phyloP scores from a whole-genome alignment of 2,329 filamentous ascomycete genomes.

The Scleromitrula shiraiana region DNA sequence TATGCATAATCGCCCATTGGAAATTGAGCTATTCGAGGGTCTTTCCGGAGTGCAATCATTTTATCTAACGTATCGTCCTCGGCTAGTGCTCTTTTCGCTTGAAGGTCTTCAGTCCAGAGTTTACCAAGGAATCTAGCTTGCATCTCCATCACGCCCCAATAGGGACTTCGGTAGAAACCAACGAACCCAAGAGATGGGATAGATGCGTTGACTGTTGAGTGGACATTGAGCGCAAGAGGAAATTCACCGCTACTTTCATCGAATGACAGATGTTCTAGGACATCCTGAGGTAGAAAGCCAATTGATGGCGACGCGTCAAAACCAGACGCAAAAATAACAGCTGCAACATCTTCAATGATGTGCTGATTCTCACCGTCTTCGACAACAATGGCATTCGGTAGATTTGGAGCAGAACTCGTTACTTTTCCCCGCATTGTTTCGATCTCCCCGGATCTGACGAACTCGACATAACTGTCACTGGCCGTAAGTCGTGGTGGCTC shows the following conservation, averaged over 20 bases:
- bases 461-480: constrained; percentile 65
- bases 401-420: neutral
- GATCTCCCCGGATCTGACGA: constrained; percentile 59
- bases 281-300: constrained; percentile 50
- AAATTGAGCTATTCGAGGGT: constrained; percentile 52
- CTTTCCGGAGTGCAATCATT: constrained; percentile 24
- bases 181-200: constrained; percentile 66
- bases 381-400: constrained; percentile 20
- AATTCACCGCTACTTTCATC: constrained; percentile 39
- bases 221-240: constrained; percentile 60
- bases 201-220: constrained; percentile 52
- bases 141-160: constrained; percentile 85
- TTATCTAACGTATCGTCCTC: constrained; percentile 21
- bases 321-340: constrained; percentile 67
- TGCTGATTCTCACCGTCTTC: constrained; percentile 24
- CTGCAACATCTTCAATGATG: constrained; percentile 48
- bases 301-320: constrained; percentile 59
- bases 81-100: constrained; percentile 21
- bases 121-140: constrained; percentile 62
- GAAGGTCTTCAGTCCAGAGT: constrained; percentile 41
- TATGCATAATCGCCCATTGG: constrained; percentile 78
- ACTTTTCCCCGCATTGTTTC: constrained; percentile 30
- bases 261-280: constrained; percentile 51
- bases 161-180: constrained; percentile 76
- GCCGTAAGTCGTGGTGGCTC: constrained; percentile 60